Conservation (phyloP, 192 early-diverging fungal species). For the Podila horticola region DNA sequence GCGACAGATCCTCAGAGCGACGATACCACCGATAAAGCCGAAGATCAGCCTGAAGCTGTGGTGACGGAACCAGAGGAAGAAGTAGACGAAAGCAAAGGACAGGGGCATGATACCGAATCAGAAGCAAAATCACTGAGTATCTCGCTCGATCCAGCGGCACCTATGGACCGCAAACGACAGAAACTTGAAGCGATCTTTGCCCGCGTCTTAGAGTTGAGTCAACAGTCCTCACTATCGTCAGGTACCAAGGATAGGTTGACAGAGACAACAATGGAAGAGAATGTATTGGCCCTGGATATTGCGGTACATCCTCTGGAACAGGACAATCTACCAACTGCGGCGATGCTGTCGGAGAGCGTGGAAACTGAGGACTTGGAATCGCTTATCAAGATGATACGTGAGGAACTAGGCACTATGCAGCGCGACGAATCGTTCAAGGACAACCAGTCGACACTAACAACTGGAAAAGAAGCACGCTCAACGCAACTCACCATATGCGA, state of each 20-base stretch:
- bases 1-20: background rate
- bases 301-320: background rate
- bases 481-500: no score
- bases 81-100: background rate
- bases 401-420: background rate
- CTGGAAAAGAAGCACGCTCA: background rate
- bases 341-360: background rate
- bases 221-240: background rate
- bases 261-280: background rate
- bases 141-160: background rate
- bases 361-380: background rate
- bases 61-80: no score
- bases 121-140: background rate
- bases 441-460: background rate
- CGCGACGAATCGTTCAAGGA: background rate
- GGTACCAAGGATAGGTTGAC: background rate
- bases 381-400: slow-evolving; percentile 15
- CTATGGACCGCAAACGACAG: background rate
- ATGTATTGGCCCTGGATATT: slow-evolving; percentile 18
- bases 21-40: no score
- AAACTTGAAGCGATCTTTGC: background rate
- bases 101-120: background rate
- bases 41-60: no score
- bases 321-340: background rate
- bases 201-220: background rate